phyloP scores from a whole-genome alignment of 208 protist species.

The Herpetomonas muscarum region DNA sequence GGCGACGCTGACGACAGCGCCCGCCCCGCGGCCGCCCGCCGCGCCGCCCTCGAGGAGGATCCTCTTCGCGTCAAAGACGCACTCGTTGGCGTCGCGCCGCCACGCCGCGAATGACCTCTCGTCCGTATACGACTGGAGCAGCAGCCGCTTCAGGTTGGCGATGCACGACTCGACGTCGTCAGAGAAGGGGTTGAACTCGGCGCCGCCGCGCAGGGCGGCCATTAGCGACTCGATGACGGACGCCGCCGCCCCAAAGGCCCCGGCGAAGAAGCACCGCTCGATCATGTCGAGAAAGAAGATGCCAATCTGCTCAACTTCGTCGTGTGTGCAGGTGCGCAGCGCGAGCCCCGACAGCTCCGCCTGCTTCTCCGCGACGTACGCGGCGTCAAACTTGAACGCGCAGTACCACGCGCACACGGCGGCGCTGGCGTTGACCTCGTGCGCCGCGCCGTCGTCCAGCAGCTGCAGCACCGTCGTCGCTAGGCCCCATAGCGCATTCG shows the following conservation, averaged over 20 bases:
- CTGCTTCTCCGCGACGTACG: slow-evolving; percentile 25
- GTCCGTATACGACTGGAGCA: slow-evolving; percentile 25
- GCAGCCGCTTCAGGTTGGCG: slow-evolving; percentile 54
- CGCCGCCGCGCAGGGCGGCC: slow-evolving; percentile 29
- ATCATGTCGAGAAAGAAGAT: slow-evolving; percentile 43
- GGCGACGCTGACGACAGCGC: slow-evolving; percentile 12
- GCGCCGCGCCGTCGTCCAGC: slow-evolving; percentile 30
- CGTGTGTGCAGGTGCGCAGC: slow-evolving; percentile 8
- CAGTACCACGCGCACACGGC: slow-evolving; percentile 58
- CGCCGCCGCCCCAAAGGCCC: slow-evolving; percentile 40
- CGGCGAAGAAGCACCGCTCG: slow-evolving; percentile 57
- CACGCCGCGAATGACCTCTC: slow-evolving; percentile 25
- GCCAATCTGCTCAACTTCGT: slow-evolving; percentile 31
- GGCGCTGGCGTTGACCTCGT: slow-evolving; percentile 36
- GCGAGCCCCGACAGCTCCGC: slow-evolving; percentile 15
- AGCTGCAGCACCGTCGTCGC: slow-evolving; percentile 30
- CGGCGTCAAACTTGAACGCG: slow-evolving; percentile 22
- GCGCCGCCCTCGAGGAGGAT: slow-evolving; percentile 17
- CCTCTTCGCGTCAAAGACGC: slow-evolving; percentile 47
- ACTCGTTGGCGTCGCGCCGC: slow-evolving; percentile 41
- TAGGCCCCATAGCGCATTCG: slow-evolving; percentile 42
- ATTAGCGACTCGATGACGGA: slow-evolving; percentile 55
- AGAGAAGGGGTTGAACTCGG: slow-evolving; percentile 26
- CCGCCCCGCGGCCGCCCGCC: slow-evolving; percentile 1
- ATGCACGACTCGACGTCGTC: slow-evolving; percentile 57